Conservation (phyloP, 1,284 basidiomycete genomes). For the Hypsizygus ulmarius region DNA sequence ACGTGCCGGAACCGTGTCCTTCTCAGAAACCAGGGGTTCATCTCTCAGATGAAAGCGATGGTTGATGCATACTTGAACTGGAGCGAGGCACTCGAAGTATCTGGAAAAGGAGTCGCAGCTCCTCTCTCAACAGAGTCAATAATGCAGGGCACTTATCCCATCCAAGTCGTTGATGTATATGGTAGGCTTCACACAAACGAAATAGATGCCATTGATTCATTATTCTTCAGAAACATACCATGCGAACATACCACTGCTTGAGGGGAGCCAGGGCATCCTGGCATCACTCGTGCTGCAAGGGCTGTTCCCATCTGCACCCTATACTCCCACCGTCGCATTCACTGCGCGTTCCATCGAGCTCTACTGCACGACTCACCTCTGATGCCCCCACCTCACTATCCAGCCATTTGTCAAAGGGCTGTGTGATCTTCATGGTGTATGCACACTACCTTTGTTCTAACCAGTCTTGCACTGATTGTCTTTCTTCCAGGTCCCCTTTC, state of each 20-base stretch:
- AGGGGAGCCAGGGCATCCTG: neutral
- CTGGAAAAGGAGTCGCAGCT: neutral
- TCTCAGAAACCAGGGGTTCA: neutral
- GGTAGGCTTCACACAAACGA: neutral
- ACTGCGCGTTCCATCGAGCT: constrained; percentile 9
- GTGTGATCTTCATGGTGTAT: constrained; percentile 17
- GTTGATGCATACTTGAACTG: constrained; percentile 1
- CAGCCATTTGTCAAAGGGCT: constrained; percentile 19
- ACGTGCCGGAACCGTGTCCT: neutral
- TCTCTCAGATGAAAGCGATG: neutral
- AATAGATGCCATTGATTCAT: neutral
- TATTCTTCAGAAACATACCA: neutral
- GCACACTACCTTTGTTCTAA: too few species aligned
- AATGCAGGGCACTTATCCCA: neutral
- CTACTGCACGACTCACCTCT: constrained; percentile 10
- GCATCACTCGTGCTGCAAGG: neutral
- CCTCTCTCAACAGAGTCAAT: neutral
- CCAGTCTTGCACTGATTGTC: too few species aligned
- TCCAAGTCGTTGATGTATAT: neutral
- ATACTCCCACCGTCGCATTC: constrained; percentile 6
- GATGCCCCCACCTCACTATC: constrained; percentile 17
- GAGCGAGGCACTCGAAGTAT: neutral
- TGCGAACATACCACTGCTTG: neutral
- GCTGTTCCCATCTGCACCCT: constrained; percentile 6
- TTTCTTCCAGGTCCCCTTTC: too few species aligned